A percentile compares a stretch with the other conserved stretches of the same genome.
Conservation (phyloP, 805 yeast genomes). For the Metschnikowia gelsemii region DNA sequence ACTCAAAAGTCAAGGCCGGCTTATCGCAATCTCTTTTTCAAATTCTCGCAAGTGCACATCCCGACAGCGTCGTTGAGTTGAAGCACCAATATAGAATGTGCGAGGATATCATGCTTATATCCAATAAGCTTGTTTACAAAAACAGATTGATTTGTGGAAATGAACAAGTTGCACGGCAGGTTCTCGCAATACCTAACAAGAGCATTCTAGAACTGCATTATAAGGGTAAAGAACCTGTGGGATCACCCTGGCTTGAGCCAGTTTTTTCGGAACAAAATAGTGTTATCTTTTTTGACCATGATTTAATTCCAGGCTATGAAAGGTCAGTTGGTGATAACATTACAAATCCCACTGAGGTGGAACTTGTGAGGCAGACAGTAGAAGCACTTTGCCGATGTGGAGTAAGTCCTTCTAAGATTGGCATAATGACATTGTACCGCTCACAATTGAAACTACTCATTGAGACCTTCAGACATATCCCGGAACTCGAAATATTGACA, state of each 20-base stretch:
- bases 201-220: slow-evolving; percentile 23
- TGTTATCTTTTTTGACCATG: slow-evolving; percentile 83
- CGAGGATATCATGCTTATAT: slow-evolving; percentile 77
- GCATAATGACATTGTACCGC: slow-evolving; percentile 86
- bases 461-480: slow-evolving; percentile 27
- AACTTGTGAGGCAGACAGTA: slow-evolving; percentile 59
- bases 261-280: slow-evolving; percentile 54
- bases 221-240: not conserved
- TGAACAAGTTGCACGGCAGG: slow-evolving; percentile 57
- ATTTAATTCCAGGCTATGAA: slow-evolving; percentile 59
- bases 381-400: slow-evolving; percentile 60
- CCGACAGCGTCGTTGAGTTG: slow-evolving; percentile 71
- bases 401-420: slow-evolving; percentile 58
- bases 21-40: slow-evolving; percentile 77
- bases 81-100: slow-evolving; percentile 92
- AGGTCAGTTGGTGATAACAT: slow-evolving; percentile 59
- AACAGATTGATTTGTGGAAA: slow-evolving; percentile 78
- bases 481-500: slow-evolving; percentile 73
- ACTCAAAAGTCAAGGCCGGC: slow-evolving; percentile 63
- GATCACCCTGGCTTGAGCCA: slow-evolving; percentile 51
- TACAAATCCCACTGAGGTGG: slow-evolving; percentile 73
- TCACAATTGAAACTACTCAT: slow-evolving; percentile 54
- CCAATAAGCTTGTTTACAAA: slow-evolving; percentile 76
- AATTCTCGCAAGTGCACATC: slow-evolving; percentile 67
- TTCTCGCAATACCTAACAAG: slow-evolving; percentile 48